A percentile compares a stretch with the other conserved stretches of the same genome.
Evolutionary conservation across 176 grass and related monocot genomes (phyloP).

Genomic region (Avena insularis): DNA sequence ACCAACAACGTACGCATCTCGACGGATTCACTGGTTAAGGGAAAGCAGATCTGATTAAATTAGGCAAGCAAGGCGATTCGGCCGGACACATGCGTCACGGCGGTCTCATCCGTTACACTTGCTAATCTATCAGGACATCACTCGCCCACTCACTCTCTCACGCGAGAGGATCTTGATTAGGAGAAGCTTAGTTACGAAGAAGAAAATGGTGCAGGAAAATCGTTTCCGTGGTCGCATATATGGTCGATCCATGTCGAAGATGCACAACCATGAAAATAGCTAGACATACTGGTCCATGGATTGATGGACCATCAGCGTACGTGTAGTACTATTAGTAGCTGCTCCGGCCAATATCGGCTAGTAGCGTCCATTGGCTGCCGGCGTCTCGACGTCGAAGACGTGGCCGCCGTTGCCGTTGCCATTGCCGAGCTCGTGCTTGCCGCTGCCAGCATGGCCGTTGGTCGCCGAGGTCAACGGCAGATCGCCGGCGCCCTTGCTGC

Average conservation of each 20-base stretch:
- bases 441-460: constrained; percentile 43
- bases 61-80: constrained; percentile 16
- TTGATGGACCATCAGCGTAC: no score
- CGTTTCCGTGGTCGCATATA: not conserved
- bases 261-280: constrained; percentile 3
- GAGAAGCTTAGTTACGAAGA: not conserved
- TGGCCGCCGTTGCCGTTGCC: constrained; percentile 33
- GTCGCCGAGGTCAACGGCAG: constrained; percentile 51
- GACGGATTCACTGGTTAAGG: constrained; percentile 5
- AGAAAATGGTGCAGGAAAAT: not conserved
- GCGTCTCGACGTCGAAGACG: constrained; percentile 50
- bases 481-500: constrained; percentile 48
- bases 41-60: constrained; percentile 28
- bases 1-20: not conserved
- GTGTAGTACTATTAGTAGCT: no score
- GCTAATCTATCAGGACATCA: not conserved
- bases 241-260: constrained; percentile 10
- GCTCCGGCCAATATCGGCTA: not conserved
- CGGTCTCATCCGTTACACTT: constrained; percentile 52
- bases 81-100: not conserved
- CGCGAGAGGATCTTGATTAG: constrained; percentile 31
- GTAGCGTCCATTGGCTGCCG: constrained; percentile 43
- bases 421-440: constrained; percentile 42
- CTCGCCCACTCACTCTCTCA: constrained; percentile 7
- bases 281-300: not conserved